phyloP scores from a whole-genome alignment of 495 filamentous ascomycete species.

The Hyaloscypha variabilis region DNA sequence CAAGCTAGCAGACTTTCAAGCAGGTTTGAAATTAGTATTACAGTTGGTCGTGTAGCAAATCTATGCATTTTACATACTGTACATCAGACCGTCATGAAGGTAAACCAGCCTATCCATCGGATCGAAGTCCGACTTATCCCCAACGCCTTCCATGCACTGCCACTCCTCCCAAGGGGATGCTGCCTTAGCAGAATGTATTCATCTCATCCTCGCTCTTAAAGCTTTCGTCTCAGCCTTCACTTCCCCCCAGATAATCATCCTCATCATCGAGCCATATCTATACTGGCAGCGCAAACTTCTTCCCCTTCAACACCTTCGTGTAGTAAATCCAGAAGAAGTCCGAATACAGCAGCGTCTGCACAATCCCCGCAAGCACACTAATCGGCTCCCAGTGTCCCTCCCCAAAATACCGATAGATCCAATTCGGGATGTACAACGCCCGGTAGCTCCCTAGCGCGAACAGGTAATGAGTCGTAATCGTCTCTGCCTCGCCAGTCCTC shows the following conservation, averaged over 20 bases:
- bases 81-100: constrained; percentile 16
- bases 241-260: neutral
- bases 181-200: neutral
- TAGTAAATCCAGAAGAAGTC: constrained; percentile 99
- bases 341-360: constrained; percentile 94
- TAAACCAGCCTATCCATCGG: constrained; percentile 17
- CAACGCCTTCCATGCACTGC: constrained; percentile 32
- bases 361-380: constrained; percentile 80
- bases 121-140: constrained; percentile 25
- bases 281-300: constrained; percentile 86
- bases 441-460: constrained; percentile 91
- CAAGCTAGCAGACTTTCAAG: neutral
- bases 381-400: constrained; percentile 80
- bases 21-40: neutral
- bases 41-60: constrained; percentile 10
- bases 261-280: constrained; percentile 37
- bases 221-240: neutral
- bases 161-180: neutral
- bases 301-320: constrained; percentile 86
- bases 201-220: neutral
- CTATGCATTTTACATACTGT: constrained; percentile 29
- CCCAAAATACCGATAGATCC: constrained; percentile 85
- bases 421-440: constrained; percentile 97
- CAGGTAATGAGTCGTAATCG: constrained; percentile 97
- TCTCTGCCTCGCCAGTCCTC: constrained; percentile 95